phyloP scores from a whole-genome alignment of 2,329 filamentous ascomycete species.

The Ascochyta viciae-villosae region DNA sequence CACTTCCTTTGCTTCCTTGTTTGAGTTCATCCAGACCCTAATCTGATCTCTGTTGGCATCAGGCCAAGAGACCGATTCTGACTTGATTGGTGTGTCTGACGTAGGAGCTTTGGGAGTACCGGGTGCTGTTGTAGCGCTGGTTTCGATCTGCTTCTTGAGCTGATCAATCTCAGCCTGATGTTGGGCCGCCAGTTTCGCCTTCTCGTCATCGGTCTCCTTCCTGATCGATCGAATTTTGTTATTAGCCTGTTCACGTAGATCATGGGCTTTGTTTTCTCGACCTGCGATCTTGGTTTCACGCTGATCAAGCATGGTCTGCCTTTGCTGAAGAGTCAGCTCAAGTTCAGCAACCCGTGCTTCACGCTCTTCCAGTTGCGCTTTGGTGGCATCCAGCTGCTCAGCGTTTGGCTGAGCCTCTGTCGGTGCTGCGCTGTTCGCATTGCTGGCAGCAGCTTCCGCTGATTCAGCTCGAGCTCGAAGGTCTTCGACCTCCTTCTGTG shows the following conservation, averaged over 20 bases:
- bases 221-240: conserved; percentile 65
- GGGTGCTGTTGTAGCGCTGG: not conserved
- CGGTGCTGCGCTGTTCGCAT: conserved; percentile 13
- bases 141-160: conserved; percentile 29
- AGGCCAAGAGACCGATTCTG: conserved; percentile 12
- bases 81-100: conserved; percentile 17
- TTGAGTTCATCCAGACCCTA: conserved; percentile 14
- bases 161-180: conserved; percentile 49
- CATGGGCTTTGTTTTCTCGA: conserved; percentile 33
- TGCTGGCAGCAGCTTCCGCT: conserved; percentile 21
- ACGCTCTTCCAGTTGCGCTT: conserved; percentile 42
- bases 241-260: conserved; percentile 64
- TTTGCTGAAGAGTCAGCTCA: conserved; percentile 55
- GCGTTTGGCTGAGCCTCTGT: conserved; percentile 57
- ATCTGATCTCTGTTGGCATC: conserved; percentile 13
- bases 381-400: conserved; percentile 51
- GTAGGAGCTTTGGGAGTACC: conserved; percentile 5
- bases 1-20: conserved; percentile 15
- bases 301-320: conserved; percentile 18
- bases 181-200: conserved; percentile 53
- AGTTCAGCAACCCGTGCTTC: conserved; percentile 38
- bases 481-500: conserved; percentile 56
- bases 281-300: conserved; percentile 26
- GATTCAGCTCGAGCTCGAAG: conserved; percentile 49
- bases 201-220: conserved; percentile 39